Conservation (phyloP, 768 basidiomycete species). For the Mycena alexandri region DNA sequence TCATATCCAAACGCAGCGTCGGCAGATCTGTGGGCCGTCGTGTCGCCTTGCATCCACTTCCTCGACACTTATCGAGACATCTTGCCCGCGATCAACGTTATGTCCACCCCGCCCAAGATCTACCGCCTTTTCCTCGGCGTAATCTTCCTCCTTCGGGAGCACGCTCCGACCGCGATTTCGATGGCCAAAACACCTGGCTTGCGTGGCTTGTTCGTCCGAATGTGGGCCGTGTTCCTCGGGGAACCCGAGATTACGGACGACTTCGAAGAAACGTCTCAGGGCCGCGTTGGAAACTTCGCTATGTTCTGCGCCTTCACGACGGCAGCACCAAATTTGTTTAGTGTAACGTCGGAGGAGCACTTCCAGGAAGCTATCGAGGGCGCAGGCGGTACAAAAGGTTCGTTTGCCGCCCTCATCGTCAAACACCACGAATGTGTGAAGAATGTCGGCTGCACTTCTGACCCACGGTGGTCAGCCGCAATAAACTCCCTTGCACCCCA, state of each 20-base stretch:
- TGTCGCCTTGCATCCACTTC: background rate
- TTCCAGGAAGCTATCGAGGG: background rate
- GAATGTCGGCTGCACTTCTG: background rate
- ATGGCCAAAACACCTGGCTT: background rate
- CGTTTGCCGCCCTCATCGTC: background rate
- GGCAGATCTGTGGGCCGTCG: background rate
- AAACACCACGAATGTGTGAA: background rate
- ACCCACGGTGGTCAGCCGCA: background rate
- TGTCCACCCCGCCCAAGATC: background rate
- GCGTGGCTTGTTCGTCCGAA: background rate
- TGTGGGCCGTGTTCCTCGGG: background rate
- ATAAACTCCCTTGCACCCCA: background rate
- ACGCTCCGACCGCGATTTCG: no score
- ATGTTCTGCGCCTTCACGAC: background rate
- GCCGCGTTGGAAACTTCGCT: background rate
- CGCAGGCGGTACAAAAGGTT: background rate
- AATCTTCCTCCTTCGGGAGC: background rate
- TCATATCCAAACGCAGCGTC: no score
- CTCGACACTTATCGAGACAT: background rate
- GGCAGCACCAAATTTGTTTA: background rate
- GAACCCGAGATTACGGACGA: background rate
- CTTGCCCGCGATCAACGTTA: background rate
- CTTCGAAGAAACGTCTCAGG: no score
- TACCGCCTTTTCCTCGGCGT: background rate
- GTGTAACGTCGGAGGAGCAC: background rate